These are phyloP conservation scores for Arthrobotrys megalospora DNA, from an alignment of 2,329 filamentous ascomycete genomes.

Conservation along the genomic window DNA sequence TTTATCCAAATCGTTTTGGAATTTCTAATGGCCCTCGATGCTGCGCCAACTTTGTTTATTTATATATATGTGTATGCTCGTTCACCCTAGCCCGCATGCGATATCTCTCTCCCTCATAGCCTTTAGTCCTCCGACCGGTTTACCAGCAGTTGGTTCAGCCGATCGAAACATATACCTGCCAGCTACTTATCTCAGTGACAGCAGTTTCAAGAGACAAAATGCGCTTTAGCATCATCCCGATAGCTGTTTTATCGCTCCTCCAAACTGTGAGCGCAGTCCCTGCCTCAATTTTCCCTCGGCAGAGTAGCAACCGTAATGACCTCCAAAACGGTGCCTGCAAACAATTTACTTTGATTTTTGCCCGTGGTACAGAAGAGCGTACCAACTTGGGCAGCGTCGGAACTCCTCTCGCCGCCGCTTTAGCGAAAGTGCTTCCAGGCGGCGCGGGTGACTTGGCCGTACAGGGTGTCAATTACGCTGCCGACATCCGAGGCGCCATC, in stretches of 20 bases:
- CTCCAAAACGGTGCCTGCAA: conserved; percentile 24
- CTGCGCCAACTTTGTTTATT: no score
- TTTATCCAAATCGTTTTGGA: no score
- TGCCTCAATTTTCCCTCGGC: background rate
- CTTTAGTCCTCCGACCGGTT: no score
- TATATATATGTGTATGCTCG: no score
- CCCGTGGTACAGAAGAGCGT: conserved; percentile 64
- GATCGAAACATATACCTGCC: no score
- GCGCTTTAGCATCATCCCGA: conserved; percentile 3
- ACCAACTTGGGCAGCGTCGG: conserved; percentile 65
- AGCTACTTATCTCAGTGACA: no score
- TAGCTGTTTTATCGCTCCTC: conserved; percentile 4
- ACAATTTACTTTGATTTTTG: conserved; percentile 64
- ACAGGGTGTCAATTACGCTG: conserved; percentile 65
- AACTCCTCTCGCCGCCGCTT: conserved; percentile 63
- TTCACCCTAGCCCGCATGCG: no score
- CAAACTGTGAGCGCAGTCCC: conserved; percentile 12
- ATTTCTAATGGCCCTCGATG: no score
- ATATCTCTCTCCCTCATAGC: no score
- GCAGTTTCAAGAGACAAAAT: background rate
- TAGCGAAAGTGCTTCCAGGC: conserved; percentile 58
- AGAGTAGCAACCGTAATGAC: conserved; percentile 5
- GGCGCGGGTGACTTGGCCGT: conserved; percentile 56
- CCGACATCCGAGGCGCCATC: conserved; percentile 63
- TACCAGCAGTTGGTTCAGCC: no score